Conservation (phyloP, 768 basidiomycete species). For the Mycena leptocephala region DNA sequence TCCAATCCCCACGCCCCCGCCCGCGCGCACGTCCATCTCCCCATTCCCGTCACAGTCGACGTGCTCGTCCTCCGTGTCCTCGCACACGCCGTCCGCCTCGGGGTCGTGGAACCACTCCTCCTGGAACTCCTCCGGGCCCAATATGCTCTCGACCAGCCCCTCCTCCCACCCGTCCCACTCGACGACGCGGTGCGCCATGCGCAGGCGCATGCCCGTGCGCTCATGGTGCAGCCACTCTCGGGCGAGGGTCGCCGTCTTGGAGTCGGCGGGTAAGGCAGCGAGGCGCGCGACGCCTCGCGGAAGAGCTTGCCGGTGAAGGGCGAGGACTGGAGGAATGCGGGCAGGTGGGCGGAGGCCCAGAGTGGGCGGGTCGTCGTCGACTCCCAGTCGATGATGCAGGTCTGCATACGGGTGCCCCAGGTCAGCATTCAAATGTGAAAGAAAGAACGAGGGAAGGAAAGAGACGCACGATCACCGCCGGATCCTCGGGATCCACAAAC, state of each 20-base stretch:
- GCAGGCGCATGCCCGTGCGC: conserved; percentile 72
- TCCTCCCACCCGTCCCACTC: conserved; percentile 97
- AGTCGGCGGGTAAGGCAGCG: conserved; percentile 36
- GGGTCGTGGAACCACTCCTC: conserved; percentile 78
- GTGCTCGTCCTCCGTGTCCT: conserved; percentile 6
- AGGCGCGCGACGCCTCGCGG: conserved; percentile 75
- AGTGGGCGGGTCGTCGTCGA: conserved; percentile 91
- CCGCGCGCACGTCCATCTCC: not conserved
- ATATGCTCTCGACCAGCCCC: conserved; percentile 81
- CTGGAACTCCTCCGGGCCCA: conserved; percentile 81
- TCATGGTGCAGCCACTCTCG: conserved; percentile 86
- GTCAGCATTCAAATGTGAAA: too few relatives aligned
- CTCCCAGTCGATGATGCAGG: conserved; percentile 93
- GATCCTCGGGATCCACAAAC: conserved; percentile 82
- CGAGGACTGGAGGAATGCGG: conserved; percentile 85
- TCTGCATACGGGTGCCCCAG: too few relatives aligned
- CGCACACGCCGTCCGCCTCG: conserved; percentile 38
- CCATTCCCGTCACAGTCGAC: not conserved
- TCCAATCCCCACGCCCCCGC: not conserved
- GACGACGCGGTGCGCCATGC: conserved; percentile 84
- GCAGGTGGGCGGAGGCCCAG: conserved; percentile 89
- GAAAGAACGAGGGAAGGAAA: conserved; percentile 11
- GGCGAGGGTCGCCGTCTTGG: conserved; percentile 12
- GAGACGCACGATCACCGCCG: conserved; percentile 77
- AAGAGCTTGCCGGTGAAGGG: conserved; percentile 83